Evolutionary conservation across 2,329 filamentous ascomycete genomes (phyloP), one percentile per base, ranked within the genome.

Genomic region (Emydomyces testavorans): DNA sequence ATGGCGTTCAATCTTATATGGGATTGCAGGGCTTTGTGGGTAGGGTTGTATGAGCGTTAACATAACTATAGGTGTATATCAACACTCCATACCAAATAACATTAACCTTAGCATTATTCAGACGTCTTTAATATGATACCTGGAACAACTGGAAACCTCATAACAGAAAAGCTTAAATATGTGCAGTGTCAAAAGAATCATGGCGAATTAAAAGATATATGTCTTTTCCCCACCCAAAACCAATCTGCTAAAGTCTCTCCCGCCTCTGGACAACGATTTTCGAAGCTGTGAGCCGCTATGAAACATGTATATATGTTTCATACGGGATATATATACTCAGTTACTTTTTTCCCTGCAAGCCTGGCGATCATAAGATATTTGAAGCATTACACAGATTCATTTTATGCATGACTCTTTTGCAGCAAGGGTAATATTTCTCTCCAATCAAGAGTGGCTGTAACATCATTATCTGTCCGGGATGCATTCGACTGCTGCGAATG

Each of bases 371-470:
- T n/a, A n/a, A 28, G 10, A 40, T 4, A 16, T 23, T 39, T 39
- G 8, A 34, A 34, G 8, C 7, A 11, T 18, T 7, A 23, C 16
- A 28, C 15, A 40, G 13, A 10, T 16, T 23, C 11, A 28, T 7
- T 36, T 21, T 8, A 28, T n/a, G 4, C 6, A 20, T 13, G 16
- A 4, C 6, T 18, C 32, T 7, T 38, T 15, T 24, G 39, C 7
- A 49, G 13, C 26, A 53, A 37, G 1, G 49, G 43, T 13, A 53
- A 45, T 24, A 61, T 24, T 29, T 61, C 58, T 4, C 48, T 52
- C 46, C 56, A 54, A 47, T 64, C 57, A 51, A 62, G 64, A 2
- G 44, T 50, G 5, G 62, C 54, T 3, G 42, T 51, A 8, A 66
- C 51, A 48, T 50, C 50, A 10, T 52, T 37, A 23, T 34, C 35